These are phyloP conservation scores for Penium margaritaceum DNA, from an alignment of 139 green algal genomes.

Conservation along the genomic window DNA sequence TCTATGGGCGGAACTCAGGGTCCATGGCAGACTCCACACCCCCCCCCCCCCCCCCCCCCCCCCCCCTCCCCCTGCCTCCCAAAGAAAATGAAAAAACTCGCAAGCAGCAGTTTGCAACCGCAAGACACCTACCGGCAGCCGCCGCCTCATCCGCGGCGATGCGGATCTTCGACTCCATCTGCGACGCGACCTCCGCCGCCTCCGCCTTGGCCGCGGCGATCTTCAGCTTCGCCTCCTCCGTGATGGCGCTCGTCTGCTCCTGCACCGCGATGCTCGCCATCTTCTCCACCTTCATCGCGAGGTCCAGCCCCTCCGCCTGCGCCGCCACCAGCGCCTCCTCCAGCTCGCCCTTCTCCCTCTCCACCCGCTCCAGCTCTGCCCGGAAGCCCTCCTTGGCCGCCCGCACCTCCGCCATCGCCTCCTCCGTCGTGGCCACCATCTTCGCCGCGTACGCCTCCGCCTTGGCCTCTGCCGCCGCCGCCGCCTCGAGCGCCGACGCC, in stretches of 20 bases:
- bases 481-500: constrained; percentile 12
- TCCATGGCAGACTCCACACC: no score
- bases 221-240: constrained; percentile 17
- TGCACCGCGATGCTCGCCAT: constrained; percentile 33
- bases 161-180: constrained; percentile 25
- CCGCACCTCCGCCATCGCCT: constrained; percentile 32
- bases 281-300: constrained; percentile 35
- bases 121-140: constrained; percentile 2
- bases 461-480: constrained; percentile 8
- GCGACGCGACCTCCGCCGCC: not conserved
- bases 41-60: no score
- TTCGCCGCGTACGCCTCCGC: constrained; percentile 18
- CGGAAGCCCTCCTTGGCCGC: constrained; percentile 29
- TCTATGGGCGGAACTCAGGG: no score
- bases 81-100: no score
- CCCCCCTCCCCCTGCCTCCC: no score
- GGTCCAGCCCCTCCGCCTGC: constrained; percentile 14
- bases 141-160: constrained; percentile 32
- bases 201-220: constrained; percentile 19
- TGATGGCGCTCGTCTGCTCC: constrained; percentile 8
- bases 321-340: constrained; percentile 26
- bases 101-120: no score
- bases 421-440: constrained; percentile 39
- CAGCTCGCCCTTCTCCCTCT: constrained; percentile 25
- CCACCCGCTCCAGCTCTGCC: constrained; percentile 15